Percentiles rank a stretch among this genome's conserved stretches.
These are phyloP conservation scores for Berberis vulgaris DNA, from an alignment of 164 flowering plant genomes.

Conservation along the genomic window DNA sequence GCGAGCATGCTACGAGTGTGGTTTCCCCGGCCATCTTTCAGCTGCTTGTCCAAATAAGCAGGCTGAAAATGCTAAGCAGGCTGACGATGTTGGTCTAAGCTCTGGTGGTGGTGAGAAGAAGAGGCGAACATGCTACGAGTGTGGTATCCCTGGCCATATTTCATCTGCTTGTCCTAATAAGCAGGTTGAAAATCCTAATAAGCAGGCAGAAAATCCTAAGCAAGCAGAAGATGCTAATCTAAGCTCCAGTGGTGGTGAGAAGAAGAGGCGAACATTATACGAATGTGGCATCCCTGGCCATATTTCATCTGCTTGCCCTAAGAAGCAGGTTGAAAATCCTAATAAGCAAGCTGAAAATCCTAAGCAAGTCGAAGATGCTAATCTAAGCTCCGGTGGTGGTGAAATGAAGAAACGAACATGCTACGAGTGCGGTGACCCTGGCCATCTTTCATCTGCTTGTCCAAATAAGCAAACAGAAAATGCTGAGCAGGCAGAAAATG, in stretches of 20 bases:
- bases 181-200: slow-evolving; percentile 27
- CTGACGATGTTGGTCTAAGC: too few species aligned
- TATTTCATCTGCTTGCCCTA: slow-evolving; percentile 67
- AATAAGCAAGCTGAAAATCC: too few species aligned
- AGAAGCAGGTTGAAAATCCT: slow-evolving; percentile 11
- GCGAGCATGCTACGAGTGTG: slow-evolving; percentile 70
- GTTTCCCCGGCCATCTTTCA: slow-evolving; percentile 66
- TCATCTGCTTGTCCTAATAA: slow-evolving; percentile 3
- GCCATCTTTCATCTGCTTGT: neutral
- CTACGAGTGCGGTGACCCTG: neutral
- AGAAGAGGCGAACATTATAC: slow-evolving; percentile 36
- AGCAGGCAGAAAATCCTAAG: slow-evolving; percentile 13
- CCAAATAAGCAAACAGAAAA: neutral
- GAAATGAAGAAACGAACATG: neutral
- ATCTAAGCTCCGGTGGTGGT: neutral
- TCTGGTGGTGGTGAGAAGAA: neutral
- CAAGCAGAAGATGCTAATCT: too few species aligned
- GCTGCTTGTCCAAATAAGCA: slow-evolving; percentile 63
- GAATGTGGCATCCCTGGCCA: slow-evolving; percentile 78
- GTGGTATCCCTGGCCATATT: slow-evolving; percentile 6
- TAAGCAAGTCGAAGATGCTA: too few species aligned
- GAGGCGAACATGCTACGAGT: slow-evolving; percentile 4
- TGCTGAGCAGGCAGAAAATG: neutral
- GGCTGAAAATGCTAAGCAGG: neutral
- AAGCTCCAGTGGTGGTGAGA: too few species aligned